Evolutionary conservation across 495 filamentous ascomycete species (phyloP).

Genomic region (Glutinoglossum americanum): DNA sequence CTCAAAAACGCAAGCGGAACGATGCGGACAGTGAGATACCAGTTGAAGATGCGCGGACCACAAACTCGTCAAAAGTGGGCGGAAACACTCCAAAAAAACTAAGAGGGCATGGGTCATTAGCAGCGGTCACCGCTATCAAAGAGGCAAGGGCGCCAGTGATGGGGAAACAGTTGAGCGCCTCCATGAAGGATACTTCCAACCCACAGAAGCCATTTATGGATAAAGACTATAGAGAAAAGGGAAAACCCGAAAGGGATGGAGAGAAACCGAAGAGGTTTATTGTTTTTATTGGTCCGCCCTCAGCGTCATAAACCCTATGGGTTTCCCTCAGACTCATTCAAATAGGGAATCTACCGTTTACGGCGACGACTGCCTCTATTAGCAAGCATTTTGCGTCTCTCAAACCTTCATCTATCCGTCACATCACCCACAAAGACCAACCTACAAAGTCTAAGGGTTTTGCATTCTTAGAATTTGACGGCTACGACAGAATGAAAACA

Average conservation of each 20-base stretch:
- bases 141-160: not conserved
- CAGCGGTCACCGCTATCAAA: not conserved
- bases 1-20: not conserved
- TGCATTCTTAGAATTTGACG: constrained; percentile 82
- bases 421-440: constrained; percentile 48
- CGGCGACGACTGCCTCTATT: constrained; percentile 44
- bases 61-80: not conserved
- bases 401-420: constrained; percentile 47
- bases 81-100: not conserved
- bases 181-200: constrained; percentile 6
- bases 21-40: not conserved
- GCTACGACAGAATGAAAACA: constrained; percentile 82
- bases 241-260: constrained; percentile 9
- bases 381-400: constrained; percentile 57
- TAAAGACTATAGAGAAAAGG: constrained; percentile 6
- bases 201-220: not conserved
- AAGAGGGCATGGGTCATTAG: not conserved
- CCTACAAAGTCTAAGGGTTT: constrained; percentile 57
- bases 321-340: constrained; percentile 5
- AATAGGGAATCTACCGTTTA: constrained; percentile 71
- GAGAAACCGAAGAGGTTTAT: constrained; percentile 40
- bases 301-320: not conserved
- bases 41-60: not conserved
- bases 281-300: constrained; percentile 45
- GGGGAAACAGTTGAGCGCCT: not conserved